Percentiles rank a stretch among this genome's conserved stretches.
Evolutionary conservation across 2,329 filamentous ascomycete genomes (phyloP).

Genomic region (Rugonectria rugulosa): DNA sequence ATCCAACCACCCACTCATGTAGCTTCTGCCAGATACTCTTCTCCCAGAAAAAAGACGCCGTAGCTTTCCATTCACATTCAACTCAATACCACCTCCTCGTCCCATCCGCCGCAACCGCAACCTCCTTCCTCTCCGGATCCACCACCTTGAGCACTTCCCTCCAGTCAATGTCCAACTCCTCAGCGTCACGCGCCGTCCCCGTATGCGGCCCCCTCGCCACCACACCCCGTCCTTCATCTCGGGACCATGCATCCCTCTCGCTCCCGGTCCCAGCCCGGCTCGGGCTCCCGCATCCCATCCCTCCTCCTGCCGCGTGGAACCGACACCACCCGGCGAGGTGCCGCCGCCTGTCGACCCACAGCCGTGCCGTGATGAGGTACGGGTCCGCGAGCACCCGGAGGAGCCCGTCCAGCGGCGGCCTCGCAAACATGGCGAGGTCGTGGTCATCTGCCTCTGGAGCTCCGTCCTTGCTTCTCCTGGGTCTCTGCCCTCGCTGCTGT

Average conservation of each 20-base stretch:
- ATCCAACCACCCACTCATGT: no score
- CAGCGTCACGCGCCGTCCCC: background rate
- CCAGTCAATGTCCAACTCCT: slow-evolving; percentile 42
- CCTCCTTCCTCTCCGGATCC: slow-evolving; percentile 40
- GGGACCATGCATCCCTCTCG: background rate
- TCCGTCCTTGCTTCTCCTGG: background rate
- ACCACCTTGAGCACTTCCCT: slow-evolving; percentile 40
- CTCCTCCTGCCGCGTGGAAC: slow-evolving; percentile 46
- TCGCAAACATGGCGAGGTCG: slow-evolving; percentile 35
- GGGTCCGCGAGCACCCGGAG: slow-evolving; percentile 54
- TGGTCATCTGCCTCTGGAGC: background rate
- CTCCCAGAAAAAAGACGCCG: background rate
- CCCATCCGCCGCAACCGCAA: slow-evolving; percentile 30
- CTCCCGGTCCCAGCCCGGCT: slow-evolving; percentile 16
- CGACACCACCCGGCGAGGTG: slow-evolving; percentile 52
- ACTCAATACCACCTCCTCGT: slow-evolving; percentile 18
- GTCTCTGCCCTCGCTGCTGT: slow-evolving; percentile 9
- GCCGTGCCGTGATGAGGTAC: slow-evolving; percentile 49
- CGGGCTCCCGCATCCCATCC: slow-evolving; percentile 22
- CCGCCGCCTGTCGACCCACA: slow-evolving; percentile 46
- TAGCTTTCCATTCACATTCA: no score
- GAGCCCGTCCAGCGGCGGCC: slow-evolving; percentile 44
- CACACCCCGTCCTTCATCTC: slow-evolving; percentile 12
- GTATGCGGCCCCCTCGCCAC: background rate
- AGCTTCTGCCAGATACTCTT: background rate